Evolutionary conservation across 2,329 filamentous ascomycete species (phyloP).

Genomic region (Aspergillus eucalypticola): DNA sequence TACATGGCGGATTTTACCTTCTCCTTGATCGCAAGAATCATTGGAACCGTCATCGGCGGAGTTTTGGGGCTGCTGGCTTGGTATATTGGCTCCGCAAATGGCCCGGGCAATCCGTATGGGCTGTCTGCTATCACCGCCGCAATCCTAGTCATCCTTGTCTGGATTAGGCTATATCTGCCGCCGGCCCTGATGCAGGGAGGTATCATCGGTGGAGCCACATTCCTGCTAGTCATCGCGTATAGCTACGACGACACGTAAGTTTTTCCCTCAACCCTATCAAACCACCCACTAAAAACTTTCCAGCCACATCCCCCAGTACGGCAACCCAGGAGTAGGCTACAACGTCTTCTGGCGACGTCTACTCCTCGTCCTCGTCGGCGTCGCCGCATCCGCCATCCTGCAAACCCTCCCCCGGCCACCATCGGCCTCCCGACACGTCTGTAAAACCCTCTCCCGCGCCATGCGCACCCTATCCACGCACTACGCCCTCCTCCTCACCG

Average conservation of each 20-base stretch:
- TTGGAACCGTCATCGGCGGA: constrained; percentile 52
- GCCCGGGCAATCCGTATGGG: constrained; percentile 53
- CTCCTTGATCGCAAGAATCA: constrained; percentile 43
- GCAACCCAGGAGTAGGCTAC: constrained; percentile 51
- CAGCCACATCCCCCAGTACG: constrained; percentile 47
- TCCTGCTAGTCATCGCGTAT: constrained; percentile 49
- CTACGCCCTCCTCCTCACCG: constrained; percentile 52
- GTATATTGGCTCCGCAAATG: constrained; percentile 54
- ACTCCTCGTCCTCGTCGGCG: constrained; percentile 48
- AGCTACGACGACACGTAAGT: constrained; percentile 49
- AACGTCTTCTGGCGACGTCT: constrained; percentile 52
- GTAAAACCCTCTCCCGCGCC: constrained; percentile 48
- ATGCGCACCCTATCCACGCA: constrained; percentile 50
- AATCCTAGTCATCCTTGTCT: constrained; percentile 36
- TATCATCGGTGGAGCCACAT: constrained; percentile 49
- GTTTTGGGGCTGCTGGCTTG: constrained; percentile 50
- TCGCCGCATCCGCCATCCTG: constrained; percentile 46
- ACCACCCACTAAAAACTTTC: background rate
- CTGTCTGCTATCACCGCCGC: constrained; percentile 46
- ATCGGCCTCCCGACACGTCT: constrained; percentile 49
- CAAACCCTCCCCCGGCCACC: constrained; percentile 52
- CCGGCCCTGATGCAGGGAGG: constrained; percentile 32
- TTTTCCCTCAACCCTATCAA: background rate
- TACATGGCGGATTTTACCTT: constrained; percentile 56
- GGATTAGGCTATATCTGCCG: constrained; percentile 37